Conservation (phyloP, 768 basidiomycete species). For the Leccinum subtestaceum region DNA sequence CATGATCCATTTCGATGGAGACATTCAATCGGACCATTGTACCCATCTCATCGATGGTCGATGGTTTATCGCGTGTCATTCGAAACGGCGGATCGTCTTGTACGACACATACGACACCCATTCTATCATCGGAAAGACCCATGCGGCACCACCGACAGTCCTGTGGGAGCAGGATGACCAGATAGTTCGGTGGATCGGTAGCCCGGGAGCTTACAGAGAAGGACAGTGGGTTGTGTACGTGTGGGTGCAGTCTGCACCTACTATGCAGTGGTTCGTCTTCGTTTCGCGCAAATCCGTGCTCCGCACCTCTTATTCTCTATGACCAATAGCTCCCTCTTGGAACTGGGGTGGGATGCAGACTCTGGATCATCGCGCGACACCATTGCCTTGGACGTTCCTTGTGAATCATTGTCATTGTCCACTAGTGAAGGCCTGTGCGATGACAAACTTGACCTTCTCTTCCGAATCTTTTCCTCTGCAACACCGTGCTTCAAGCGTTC, state of each 20-base stretch:
- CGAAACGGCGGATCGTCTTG: no score
- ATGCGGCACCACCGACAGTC: background rate
- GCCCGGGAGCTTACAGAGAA: background rate
- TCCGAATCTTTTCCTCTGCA: no score
- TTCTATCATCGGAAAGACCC: no score
- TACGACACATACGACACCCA: no score
- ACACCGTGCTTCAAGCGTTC: background rate
- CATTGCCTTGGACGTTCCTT: background rate
- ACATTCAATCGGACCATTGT: background rate
- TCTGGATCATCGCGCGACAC: background rate
- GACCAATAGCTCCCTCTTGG: background rate
- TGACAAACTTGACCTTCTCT: no score
- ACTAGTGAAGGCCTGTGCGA: no score
- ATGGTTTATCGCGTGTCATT: background rate
- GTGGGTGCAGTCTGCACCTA: background rate
- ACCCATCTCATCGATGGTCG: background rate
- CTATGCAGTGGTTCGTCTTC: background rate
- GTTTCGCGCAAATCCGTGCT: background rate
- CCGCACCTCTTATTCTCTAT: background rate
- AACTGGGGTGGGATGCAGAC: background rate
- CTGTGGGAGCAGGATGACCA: background rate
- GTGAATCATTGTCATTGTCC: background rate
- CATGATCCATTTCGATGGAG: background rate
- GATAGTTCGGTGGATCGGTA: background rate
- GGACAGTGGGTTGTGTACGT: background rate